Conservation (phyloP, 2,329 filamentous ascomycete species). For the Talaromyces amestolkiae region DNA sequence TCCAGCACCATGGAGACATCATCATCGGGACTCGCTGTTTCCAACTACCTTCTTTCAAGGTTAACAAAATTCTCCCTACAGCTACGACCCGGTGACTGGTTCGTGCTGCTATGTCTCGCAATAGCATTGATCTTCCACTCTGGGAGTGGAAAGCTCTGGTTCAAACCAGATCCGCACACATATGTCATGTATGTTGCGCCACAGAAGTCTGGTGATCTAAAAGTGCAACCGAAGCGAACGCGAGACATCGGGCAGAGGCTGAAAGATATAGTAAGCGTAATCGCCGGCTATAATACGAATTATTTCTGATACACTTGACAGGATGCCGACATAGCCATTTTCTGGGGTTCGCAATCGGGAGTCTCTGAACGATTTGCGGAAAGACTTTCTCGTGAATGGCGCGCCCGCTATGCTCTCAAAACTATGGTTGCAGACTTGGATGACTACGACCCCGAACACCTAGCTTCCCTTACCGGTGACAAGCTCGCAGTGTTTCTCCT, state of each 20-base stretch:
- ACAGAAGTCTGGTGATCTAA: constrained; percentile 38
- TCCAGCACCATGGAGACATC: too few species aligned
- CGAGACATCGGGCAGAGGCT: neutral
- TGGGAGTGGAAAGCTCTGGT: constrained; percentile 36
- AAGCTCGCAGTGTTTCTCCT: neutral
- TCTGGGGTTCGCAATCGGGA: neutral
- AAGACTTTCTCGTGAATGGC: neutral
- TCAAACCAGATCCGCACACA: constrained; percentile 51
- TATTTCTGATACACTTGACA: neutral
- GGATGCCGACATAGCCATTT: neutral
- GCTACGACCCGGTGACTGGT: too few species aligned
- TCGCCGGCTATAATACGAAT: too few species aligned
- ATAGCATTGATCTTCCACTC: too few species aligned
- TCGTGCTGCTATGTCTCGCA: too few species aligned
- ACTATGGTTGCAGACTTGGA: neutral
- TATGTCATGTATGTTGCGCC: constrained; percentile 52
- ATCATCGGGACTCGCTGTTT: too few species aligned
- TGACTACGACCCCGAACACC: neutral
- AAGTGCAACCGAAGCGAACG: neutral
- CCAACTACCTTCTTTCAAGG: too few species aligned
- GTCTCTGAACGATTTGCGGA: neutral
- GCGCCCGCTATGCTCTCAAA: neutral
- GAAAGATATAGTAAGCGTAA: neutral
- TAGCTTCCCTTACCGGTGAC: neutral
- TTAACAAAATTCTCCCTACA: too few species aligned